Base-by-base conservation (phyloP, 2,329 filamentous ascomycete genomes). In the Metarhizium rileyi region DNA sequence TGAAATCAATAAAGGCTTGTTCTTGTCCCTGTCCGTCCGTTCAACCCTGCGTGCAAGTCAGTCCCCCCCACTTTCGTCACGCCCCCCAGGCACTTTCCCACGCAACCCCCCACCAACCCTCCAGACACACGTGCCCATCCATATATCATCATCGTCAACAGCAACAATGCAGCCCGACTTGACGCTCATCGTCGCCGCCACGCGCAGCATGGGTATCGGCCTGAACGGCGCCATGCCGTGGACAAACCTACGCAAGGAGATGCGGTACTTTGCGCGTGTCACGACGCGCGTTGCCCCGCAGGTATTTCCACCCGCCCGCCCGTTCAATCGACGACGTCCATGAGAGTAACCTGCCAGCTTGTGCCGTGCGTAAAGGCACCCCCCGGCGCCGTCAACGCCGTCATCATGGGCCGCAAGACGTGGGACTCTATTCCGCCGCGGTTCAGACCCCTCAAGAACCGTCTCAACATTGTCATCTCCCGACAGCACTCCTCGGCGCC, bases 371-470 rank as follows among this genome's bases (percentile, higher is more conserved):
- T 44, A 8, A 45, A 69, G 67, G 53, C 60, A 4, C 58, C 67
- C 2, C 51, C 66, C 7, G 55, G 62, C 0, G 57, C 70, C 40
- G 51, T 70, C 56, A 91, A 90, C 66, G 86, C 87, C 18, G 87
- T 97, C 47, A 85, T 98, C 58, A 98, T 98, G 93, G 93, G 93
- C 52, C 86, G 93, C 62, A 96, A 94, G 69, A 98, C 93, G 0
- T 98, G 91, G 84, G 89, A 95, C 47, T 89, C 83, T 55, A 91
- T 98, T 52, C 91, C 93, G 2, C 63, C 73, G 6, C 77, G 75
- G 47, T 90, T 93, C 64, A 78, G 90, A 2, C 93, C 93, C 18
- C 75, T 98, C 30, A 83, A 81, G 53, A 85, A 82, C 54, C 76
- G 93, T 9, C 72, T 90, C 46, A 97, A 95, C 66, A 80, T 96